Evolutionary conservation across 2,329 filamentous ascomycete genomes (phyloP).

Genomic region (Didymella keratinophila): DNA sequence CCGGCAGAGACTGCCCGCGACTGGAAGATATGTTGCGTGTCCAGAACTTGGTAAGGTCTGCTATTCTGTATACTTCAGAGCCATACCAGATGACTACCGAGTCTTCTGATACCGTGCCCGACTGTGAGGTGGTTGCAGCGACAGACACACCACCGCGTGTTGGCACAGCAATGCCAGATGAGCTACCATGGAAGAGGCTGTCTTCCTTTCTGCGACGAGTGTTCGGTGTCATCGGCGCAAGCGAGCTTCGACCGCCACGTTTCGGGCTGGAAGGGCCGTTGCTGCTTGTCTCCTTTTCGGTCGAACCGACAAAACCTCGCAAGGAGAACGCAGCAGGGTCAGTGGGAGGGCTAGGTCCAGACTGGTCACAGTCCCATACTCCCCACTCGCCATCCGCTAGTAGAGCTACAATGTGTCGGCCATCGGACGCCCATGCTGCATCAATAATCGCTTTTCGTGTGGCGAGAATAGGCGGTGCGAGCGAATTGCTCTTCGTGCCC

Average conservation of each 20-base stretch:
- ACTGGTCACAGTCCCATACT: conserved; percentile 57
- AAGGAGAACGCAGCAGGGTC: conserved; percentile 47
- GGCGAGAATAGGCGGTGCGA: conserved; percentile 42
- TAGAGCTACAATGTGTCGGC: conserved; percentile 56
- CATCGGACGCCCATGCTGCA: conserved; percentile 57
- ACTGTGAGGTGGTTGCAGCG: conserved; percentile 38
- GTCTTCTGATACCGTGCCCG: conserved; percentile 51
- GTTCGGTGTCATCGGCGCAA: conserved; percentile 61
- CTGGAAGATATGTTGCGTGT: conserved; percentile 49
- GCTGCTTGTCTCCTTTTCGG: conserved; percentile 32
- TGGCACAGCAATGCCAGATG: conserved; percentile 41
- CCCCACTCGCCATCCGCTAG: conserved; percentile 62
- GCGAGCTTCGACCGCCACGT: conserved; percentile 44
- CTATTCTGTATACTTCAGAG: conserved; percentile 54
- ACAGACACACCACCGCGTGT: conserved; percentile 55
- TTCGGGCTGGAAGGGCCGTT: conserved; percentile 42
- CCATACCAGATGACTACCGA: conserved; percentile 58
- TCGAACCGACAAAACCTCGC: conserved; percentile 47
- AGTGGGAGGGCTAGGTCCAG: conserved; percentile 41
- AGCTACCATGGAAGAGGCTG: conserved; percentile 54
- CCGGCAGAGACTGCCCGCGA: conserved; percentile 49
- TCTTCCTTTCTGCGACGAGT: conserved; percentile 57
- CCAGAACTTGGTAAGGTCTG: conserved; percentile 57
- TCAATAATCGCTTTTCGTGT: conserved; percentile 59
- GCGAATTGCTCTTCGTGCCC: conserved; percentile 33